These are phyloP conservation scores for Quercus ilex DNA, from an alignment of 306 rosid genomes.

Conservation along the genomic window DNA sequence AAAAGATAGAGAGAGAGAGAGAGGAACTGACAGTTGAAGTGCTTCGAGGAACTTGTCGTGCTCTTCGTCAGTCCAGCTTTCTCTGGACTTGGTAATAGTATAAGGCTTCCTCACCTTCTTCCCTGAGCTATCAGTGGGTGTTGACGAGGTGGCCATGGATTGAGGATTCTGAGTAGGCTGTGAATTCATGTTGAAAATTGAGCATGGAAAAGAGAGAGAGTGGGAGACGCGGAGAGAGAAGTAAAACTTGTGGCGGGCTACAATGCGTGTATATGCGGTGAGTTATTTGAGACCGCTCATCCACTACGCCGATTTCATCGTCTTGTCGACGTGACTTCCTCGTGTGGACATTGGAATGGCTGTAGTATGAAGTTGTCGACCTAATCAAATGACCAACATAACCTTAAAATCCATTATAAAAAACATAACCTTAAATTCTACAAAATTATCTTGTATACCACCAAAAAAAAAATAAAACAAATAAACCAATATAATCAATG, in stretches of 20 bases:
- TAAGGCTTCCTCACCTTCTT: constrained; percentile 93
- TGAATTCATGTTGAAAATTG: constrained; percentile 35
- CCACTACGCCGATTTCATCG: constrained; percentile 45
- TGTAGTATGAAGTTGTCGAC: too few species aligned
- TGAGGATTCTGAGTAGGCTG: constrained; percentile 29
- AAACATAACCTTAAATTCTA: too few species aligned
- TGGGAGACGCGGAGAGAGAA: neutral
- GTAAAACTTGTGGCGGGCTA: constrained; percentile 32
- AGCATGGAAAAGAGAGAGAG: neutral
- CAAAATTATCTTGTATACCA: too few species aligned
- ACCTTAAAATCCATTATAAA: too few species aligned
- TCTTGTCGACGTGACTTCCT: too few species aligned
- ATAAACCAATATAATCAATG: too few species aligned
- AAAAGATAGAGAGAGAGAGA: neutral
- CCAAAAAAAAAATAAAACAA: too few species aligned
- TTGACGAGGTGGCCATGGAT: constrained; percentile 32
- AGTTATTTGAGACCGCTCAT: constrained; percentile 27
- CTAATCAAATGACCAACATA: too few species aligned
- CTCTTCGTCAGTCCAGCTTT: constrained; percentile 96
- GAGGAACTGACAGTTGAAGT: constrained; percentile 67
- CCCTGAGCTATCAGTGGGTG: constrained; percentile 49
- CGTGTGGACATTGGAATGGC: too few species aligned
- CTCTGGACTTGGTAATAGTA: constrained; percentile 94
- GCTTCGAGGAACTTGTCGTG: constrained; percentile 97
- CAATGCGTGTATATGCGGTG: constrained; percentile 14